Base-by-base conservation (phyloP, 352 stramenopile genomes). In the Halophytophthora batemanensis region DNA sequence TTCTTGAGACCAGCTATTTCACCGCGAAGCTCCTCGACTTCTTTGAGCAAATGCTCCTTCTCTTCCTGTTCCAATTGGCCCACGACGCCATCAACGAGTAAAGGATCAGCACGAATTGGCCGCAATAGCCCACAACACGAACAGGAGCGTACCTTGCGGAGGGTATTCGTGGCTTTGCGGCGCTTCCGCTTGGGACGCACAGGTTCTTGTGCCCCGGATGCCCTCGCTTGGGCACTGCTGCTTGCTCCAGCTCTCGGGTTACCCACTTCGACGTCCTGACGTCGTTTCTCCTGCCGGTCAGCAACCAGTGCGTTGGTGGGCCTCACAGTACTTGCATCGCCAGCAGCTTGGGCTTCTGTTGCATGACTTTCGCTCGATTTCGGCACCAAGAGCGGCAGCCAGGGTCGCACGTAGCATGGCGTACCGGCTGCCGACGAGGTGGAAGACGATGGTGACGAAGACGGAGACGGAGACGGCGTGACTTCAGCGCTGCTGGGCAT, bases 1-100 rank as follows among this genome's bases (percentile, higher is more conserved):
- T 71, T 51, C 41, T 70, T 71, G 15, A 81, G 49, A 8, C 45
- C 57, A 14, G 37, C 48, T 25, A 81, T 51, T 33, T 75, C 61
- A 31, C 45, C 54, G 19, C 59, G 38, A 29, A 70, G 42, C 29
- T 53, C 36, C 49, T 61, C 53, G 40, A 67, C 36, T 36, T 71
- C 62, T 19, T 58, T 38, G 36, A 67, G 21, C 28, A 71, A 40
- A 17, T 45, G 37, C 23, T 67, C 53, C 40, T 64, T 71, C 62
- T 71, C 62, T 42, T 71, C 62, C 62, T 67, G 29, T 13, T 33
- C 14, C 7, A 31, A 31, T 31, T 8, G 25, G 8, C 25, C 25
- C 25, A 31, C 25, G 42, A 18, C n/a, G 31, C 18, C 38, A 42
- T 6, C 25, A 41, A 44, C 11, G 13, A 29, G 33, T 34, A 45